Conservation (phyloP, 345 rosid species). For the Populus nigra region DNA sequence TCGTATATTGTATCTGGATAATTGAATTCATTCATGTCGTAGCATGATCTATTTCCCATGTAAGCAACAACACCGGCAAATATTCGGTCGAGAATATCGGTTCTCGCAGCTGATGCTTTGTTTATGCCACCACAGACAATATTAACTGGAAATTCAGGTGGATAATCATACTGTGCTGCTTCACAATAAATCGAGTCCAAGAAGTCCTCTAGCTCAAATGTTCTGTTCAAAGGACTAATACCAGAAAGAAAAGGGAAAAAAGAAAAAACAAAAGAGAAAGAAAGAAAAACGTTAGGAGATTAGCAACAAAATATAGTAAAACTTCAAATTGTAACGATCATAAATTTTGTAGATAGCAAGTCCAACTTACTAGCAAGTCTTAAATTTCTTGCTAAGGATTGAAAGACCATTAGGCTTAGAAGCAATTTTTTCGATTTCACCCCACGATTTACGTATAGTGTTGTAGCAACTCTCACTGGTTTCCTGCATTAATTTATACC, state of each 20-base stretch:
- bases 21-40: constrained; percentile 28
- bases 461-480: constrained; percentile 39
- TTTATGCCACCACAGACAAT: constrained; percentile 40
- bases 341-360: too few species aligned
- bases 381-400: constrained; percentile 18
- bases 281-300: too few species aligned
- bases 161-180: constrained; percentile 46
- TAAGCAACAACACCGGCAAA: constrained; percentile 45
- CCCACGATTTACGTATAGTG: constrained; percentile 38
- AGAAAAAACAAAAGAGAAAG: too few species aligned
- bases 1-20: constrained; percentile 24
- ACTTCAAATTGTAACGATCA: neutral
- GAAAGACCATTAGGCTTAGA: constrained; percentile 20
- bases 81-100: constrained; percentile 30
- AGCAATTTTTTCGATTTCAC: constrained; percentile 26
- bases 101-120: constrained; percentile 23
- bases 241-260: neutral
- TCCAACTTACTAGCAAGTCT: constrained; percentile 19
- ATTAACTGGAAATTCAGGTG: constrained; percentile 35
- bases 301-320: too few species aligned
- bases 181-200: constrained; percentile 31
- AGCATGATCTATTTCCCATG: constrained; percentile 36
- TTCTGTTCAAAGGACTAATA: constrained; percentile 30
- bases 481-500: constrained; percentile 11
- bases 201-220: constrained; percentile 27